These are phyloP conservation scores for Fusarium begoniae DNA, from an alignment of 2,329 filamentous ascomycete genomes.

Conservation along the genomic window DNA sequence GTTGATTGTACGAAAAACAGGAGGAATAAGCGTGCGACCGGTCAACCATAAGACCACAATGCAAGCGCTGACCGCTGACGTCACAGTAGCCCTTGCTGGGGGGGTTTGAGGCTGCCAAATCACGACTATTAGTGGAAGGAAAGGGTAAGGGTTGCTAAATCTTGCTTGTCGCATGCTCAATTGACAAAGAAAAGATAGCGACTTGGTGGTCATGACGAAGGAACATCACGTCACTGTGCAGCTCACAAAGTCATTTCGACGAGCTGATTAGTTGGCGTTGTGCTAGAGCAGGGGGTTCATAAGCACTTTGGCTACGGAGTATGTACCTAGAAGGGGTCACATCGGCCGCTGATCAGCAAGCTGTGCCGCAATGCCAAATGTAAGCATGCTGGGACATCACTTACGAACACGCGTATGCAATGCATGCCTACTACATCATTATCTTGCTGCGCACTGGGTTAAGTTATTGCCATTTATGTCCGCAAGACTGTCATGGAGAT, in stretches of 20 bases:
- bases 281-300: accelerated
- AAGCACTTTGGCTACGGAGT: not conserved
- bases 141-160: accelerated
- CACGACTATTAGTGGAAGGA: not conserved
- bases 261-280: accelerated
- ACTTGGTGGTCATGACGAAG: not conserved
- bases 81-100: accelerated
- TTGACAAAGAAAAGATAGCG: not conserved
- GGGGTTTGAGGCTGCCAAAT: accelerated
- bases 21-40: accelerated
- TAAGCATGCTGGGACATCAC: not conserved
- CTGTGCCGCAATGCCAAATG: not conserved
- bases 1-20: accelerated
- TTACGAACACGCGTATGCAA: not conserved
- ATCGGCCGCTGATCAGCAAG: not conserved
- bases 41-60: not conserved
- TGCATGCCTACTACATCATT: not conserved
- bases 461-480: too few relatives aligned
- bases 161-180: not conserved
- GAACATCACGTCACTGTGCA: not conserved
- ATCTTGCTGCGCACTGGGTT: too few relatives aligned
- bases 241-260: not conserved
- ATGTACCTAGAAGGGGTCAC: not conserved
- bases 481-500: accelerated
- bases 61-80: accelerated